Conservation (phyloP, 176 grass and related monocot genomes). For the Aegilops bicornis region DNA sequence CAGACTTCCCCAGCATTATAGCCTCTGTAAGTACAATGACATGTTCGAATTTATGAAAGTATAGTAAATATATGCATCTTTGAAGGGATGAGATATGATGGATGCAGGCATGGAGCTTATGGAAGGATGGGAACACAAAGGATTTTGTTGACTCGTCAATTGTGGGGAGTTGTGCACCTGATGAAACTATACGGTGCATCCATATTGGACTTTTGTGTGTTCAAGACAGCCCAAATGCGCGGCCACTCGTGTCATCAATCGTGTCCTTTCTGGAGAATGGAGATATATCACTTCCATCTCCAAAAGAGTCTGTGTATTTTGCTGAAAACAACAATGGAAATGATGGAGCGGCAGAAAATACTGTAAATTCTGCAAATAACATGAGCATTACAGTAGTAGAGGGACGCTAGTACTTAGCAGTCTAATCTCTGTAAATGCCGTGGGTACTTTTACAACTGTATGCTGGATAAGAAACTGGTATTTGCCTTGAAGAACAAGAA, state of each 20-base stretch:
- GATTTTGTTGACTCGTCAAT: slow-evolving; percentile 39
- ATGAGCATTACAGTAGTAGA: background rate
- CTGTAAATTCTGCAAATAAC: background rate
- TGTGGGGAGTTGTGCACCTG: background rate
- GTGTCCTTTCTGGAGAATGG: slow-evolving; percentile 34
- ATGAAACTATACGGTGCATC: slow-evolving; percentile 30
- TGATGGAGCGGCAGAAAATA: background rate
- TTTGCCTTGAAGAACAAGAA: background rate
- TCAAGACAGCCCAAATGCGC: slow-evolving; percentile 28
- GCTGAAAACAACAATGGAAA: background rate
- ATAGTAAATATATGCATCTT: background rate
- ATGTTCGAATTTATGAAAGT: background rate
- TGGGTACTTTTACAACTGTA: background rate
- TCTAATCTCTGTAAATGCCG: background rate
- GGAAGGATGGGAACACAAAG: slow-evolving; percentile 27
- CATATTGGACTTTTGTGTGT: slow-evolving; percentile 45
- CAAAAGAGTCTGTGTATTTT: slow-evolving; percentile 36
- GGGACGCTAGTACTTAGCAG: background rate
- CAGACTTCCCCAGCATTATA: slow-evolving; percentile 21
- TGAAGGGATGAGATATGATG: background rate
- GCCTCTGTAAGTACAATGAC: slow-evolving; percentile 36
- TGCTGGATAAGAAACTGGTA: background rate
- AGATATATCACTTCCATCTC: slow-evolving; percentile 21
- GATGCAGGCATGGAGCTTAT: slow-evolving; percentile 44
- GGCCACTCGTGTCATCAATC: slow-evolving; percentile 35